Base-by-base conservation (phyloP, 331 rosid species). In the Quercus lobata region DNA sequence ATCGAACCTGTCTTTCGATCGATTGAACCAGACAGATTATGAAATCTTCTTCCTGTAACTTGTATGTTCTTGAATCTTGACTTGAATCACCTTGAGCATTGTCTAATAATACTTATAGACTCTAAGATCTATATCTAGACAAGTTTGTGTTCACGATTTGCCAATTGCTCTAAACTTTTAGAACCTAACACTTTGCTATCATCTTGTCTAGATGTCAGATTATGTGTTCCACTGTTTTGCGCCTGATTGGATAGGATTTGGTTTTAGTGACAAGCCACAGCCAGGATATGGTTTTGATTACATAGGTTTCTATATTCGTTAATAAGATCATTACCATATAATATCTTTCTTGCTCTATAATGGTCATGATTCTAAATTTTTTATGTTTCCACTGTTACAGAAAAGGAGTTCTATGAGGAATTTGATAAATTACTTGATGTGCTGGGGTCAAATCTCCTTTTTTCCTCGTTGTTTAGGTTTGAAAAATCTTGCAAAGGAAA, bases 191-290 rank as follows among this genome's bases (percentile, higher is more conserved):
- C 57, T 81, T 86, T 76, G 27, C 75, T 62, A 77, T 61, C 71
- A 73, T 69, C 75, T 81, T 71, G 52, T 46, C 78, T 86, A 95
- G 99, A 73, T 95, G 87, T 81, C 97, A 12, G 94, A 85, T 35
- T 70, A 83, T 57, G 99, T 97, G 53, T 95, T 95, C 82, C 99
- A 86, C 78, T 95, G 99, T 88, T 87, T 87, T 79, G 99, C 97
- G 69, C 99, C 97, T 21, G 97, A 95, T 74, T 95, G 99, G 99
- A 91, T 93, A 78, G 97, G 99, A 81, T 95, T 92, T 79, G 99
- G 99, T 79, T 95, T 95, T 88, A 95, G 97, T 78, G 99, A 95
- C 86, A 93, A 91, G 71, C 97, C 99, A n/a, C 97, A 91, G 80
- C 93, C 96, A 55, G 97, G 99, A 89, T 95, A 95, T 76, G 97